These are phyloP conservation scores for Microdochium trichocladiopsis DNA, from an alignment of 2,329 filamentous ascomycete species.

Conservation along the genomic window DNA sequence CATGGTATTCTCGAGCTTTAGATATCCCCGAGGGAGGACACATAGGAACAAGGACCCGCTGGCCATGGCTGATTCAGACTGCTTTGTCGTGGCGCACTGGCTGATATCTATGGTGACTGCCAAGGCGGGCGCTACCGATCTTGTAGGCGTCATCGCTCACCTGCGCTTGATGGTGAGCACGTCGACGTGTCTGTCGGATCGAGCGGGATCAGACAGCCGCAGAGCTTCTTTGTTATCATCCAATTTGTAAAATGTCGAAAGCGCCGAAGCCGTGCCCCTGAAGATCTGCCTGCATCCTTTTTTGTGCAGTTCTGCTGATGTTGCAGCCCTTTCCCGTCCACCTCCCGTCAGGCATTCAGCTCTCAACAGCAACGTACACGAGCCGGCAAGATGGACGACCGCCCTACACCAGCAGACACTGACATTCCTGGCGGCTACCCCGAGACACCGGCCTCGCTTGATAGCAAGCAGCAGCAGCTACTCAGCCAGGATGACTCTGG, in stretches of 20 bases:
- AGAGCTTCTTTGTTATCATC: no score
- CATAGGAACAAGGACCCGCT: neutral
- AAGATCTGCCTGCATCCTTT: no score
- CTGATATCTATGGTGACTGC: neutral
- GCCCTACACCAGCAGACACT: constrained; percentile 18
- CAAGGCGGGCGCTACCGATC: neutral
- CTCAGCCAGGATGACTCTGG: constrained; percentile 6
- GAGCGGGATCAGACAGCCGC: neutral
- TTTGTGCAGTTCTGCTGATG: no score
- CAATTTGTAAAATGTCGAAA: no score
- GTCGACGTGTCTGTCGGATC: neutral
- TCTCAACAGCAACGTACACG: neutral
- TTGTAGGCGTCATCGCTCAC: neutral
- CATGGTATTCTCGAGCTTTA: no score
- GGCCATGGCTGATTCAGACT: no score
- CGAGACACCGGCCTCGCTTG: constrained; percentile 15
- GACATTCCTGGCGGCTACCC: constrained; percentile 24
- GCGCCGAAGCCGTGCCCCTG: no score
- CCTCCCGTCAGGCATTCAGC: neutral
- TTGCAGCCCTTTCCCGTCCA: neutral
- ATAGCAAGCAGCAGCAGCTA: constrained; percentile 3
- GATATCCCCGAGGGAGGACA: no score
- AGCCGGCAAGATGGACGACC: constrained; percentile 15
- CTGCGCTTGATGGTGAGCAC: neutral
- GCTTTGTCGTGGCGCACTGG: no score